Evolutionary conservation across 1,139 yeast species (phyloP).

Genomic region (Nakaseomyces uthaithaninus): DNA sequence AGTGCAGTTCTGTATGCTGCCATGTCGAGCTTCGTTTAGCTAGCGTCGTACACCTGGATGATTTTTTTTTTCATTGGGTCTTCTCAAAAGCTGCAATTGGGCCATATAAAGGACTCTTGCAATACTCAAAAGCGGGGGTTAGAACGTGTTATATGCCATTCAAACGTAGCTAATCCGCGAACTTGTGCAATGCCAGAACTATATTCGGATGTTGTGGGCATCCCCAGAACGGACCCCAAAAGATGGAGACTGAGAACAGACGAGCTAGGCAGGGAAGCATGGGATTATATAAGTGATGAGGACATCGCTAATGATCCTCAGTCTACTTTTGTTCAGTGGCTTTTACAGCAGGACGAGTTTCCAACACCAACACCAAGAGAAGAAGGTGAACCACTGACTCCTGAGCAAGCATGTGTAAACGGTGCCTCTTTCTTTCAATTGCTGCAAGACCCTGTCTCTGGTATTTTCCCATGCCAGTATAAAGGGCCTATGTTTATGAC

Average conservation of each 20-base stretch:
- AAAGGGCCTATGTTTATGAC: conserved; percentile 98
- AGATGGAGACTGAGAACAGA: conserved; percentile 73
- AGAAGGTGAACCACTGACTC: conserved; percentile 32
- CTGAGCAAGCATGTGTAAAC: conserved; percentile 59
- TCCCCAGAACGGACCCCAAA: conserved; percentile 58
- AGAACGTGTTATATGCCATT: too few species aligned
- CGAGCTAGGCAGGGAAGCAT: conserved; percentile 66
- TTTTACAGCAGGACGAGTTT: conserved; percentile 41
- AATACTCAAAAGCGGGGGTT: too few species aligned
- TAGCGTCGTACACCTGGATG: too few species aligned
- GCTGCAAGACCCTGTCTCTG: conserved; percentile 66
- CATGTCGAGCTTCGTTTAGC: too few species aligned
- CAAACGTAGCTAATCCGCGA: too few species aligned
- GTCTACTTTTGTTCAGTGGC: conserved; percentile 50
- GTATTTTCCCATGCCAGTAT: conserved; percentile 85
- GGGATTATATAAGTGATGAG: conserved; percentile 57
- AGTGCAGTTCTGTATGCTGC: too few species aligned
- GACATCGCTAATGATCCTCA: conserved; percentile 41
- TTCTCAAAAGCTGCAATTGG: too few species aligned
- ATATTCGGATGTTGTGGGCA: conserved; percentile 58
- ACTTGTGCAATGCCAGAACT: conserved; percentile 15
- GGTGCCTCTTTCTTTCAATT: conserved; percentile 64
- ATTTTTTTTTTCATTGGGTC: too few species aligned
- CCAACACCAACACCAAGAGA: conserved; percentile 36
- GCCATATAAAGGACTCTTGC: not conserved